Conservation (phyloP, 1,284 basidiomycete species). For the Tilletia caries region DNA sequence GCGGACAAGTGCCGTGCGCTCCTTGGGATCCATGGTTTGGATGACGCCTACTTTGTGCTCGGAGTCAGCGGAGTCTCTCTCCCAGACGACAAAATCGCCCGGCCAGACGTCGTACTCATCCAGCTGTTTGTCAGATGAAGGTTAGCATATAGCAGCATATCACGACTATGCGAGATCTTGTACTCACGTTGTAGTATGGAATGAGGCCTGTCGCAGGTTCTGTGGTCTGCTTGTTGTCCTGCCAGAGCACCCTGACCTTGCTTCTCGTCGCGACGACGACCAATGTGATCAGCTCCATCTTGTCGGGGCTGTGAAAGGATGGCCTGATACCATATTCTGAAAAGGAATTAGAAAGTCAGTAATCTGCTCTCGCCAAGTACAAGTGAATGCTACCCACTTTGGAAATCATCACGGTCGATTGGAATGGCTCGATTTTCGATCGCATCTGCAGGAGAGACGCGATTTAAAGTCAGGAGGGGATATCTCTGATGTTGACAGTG, state of each 20-base stretch:
- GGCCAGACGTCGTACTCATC: constrained; percentile 59
- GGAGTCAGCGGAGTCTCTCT: constrained; percentile 55
- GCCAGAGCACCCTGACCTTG: constrained; percentile 75
- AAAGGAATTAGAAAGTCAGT: too few relatives aligned
- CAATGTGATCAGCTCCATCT: constrained; percentile 28
- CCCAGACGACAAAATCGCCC: constrained; percentile 84
- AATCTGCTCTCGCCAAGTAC: neutral
- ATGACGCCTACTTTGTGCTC: constrained; percentile 64
- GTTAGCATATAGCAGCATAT: neutral
- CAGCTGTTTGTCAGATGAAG: constrained; percentile 25
- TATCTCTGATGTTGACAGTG: too few relatives aligned
- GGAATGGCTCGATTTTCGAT: constrained; percentile 36
- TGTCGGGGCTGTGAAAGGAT: constrained; percentile 25
- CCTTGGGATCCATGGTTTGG: constrained; percentile 57
- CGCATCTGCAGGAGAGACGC: constrained; percentile 18
- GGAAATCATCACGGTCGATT: constrained; percentile 50
- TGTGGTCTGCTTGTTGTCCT: constrained; percentile 69
- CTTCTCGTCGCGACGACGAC: constrained; percentile 69
- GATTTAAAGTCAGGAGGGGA: neutral
- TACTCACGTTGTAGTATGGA: constrained; percentile 62
- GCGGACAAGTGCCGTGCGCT: constrained; percentile 46
- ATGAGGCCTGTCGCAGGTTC: constrained; percentile 67
- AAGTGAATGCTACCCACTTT: constrained; percentile 16
- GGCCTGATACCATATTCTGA: constrained; percentile 28
- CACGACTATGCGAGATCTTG: neutral